Base-by-base conservation (phyloP, 2,329 filamentous ascomycete genomes). In the Pseudocercospora musae region DNA sequence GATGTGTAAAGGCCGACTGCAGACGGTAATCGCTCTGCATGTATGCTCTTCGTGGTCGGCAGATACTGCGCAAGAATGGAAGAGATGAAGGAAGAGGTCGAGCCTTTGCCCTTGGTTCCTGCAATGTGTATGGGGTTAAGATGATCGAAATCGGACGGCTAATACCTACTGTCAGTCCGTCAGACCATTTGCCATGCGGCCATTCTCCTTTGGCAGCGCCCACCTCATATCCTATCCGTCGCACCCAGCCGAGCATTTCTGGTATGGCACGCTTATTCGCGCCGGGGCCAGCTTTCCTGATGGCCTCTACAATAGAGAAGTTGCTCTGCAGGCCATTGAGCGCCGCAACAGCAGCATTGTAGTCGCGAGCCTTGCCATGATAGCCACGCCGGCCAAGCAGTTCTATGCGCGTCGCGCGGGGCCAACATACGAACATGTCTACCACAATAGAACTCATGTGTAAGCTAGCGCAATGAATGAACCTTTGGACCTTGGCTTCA, bases 101-200 rank as follows among this genome's bases (percentile, higher is more conserved):
- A 95, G 44, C 93, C 93, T 76, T 97, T 98, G 63, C 94, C 94
- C 76, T 97, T 98, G 4, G 93, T 97, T 11, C 94, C 94, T 0
- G 94, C 91, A 50, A 98, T 87, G 74, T 98, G 94, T 64, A 98
- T 86, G 68, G 83, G 79, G 62, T 84, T 88, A 65, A 89, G 72
- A 9, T 73, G 77, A 66, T 87, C 79, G 68, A 89, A 82, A 62
- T 88, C 85, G 13, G 83, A 81, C 18, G 87, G 85, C 85, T 89
- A 53, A n/a, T 40, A 31, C 48, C 33, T 44, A 48, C 49, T 44
- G 64, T 63, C 61, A 64, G 58, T 59, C 46, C 18, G 64, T 63
- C 61, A 64, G 58, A 62, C 46, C 18, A 57, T 46, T 21, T 44
- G 23, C 25, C n/a, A 7, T 25, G 23, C 9, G 15, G 23, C 54